phyloP scores from a whole-genome alignment of 345 rosid species.

The Acer campestre region DNA sequence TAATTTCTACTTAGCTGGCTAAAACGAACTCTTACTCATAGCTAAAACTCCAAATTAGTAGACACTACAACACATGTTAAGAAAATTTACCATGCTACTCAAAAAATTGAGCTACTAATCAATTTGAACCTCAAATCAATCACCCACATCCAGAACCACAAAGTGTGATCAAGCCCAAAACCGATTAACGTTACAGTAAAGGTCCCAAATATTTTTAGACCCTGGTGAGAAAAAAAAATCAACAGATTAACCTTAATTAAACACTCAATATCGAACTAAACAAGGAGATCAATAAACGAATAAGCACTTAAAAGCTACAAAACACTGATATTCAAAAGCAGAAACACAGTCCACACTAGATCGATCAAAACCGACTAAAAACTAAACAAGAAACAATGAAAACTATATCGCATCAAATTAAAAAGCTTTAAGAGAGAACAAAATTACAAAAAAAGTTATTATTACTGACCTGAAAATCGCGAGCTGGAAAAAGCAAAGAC shows the following conservation, averaged over 20 bases:
- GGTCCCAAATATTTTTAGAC: slow-evolving; percentile 19
- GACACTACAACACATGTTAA: background rate
- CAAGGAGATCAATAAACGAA: slow-evolving; percentile 29
- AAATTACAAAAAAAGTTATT: slow-evolving; percentile 15
- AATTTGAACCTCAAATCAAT: slow-evolving; percentile 20
- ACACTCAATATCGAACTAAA: slow-evolving; percentile 14
- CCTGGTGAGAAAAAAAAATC: slow-evolving; percentile 8
- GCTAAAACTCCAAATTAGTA: slow-evolving; percentile 14
- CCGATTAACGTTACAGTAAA: slow-evolving; percentile 6
- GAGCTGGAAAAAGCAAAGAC: slow-evolving; percentile 36
- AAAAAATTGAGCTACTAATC: slow-evolving; percentile 13
- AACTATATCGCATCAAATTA: background rate
- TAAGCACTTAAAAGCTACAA: background rate
- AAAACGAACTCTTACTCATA: background rate
- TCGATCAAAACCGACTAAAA: slow-evolving; percentile 24
- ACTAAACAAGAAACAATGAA: background rate
- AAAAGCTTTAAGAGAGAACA: background rate
- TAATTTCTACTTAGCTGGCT: background rate
- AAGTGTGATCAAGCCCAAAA: slow-evolving; percentile 17
- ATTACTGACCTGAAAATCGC: slow-evolving; percentile 42
- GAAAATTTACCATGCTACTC: slow-evolving; percentile 1
- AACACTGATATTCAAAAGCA: background rate
- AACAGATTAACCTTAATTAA: slow-evolving; percentile 20
- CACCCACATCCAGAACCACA: slow-evolving; percentile 21
- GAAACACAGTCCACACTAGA: slow-evolving; percentile 24